These are phyloP conservation scores for Candida ovalis DNA, from an alignment of 805 yeast genomes.

Conservation along the genomic window DNA sequence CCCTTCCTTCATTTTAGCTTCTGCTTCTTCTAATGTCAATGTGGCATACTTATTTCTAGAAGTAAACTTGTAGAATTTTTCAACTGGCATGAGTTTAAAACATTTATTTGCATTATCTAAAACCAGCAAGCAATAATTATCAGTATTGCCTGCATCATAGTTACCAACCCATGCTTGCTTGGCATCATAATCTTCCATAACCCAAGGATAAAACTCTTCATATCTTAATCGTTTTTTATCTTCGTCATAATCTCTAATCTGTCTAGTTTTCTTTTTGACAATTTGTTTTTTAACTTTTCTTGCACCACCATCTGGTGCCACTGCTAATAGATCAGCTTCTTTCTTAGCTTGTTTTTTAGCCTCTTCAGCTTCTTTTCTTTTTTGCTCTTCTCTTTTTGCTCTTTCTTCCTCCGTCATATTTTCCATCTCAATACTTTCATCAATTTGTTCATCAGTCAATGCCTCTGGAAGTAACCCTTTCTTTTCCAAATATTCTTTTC, in stretches of 20 bases:
- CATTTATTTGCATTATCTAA: conserved; percentile 71
- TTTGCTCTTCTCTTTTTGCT: conserved; percentile 25
- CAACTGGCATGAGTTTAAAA: conserved; percentile 92
- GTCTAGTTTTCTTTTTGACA: conserved; percentile 78
- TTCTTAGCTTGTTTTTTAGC: conserved; percentile 34
- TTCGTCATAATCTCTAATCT: conserved; percentile 77
- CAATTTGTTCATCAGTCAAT: conserved; percentile 24
- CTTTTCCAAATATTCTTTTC: conserved; percentile 29
- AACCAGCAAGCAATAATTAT: conserved; percentile 79
- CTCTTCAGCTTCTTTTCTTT: conserved; percentile 23
- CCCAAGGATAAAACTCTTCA: conserved; percentile 98
- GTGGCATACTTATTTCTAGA: conserved; percentile 93
- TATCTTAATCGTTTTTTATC: conserved; percentile 79
- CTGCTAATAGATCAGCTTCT: conserved; percentile 54
- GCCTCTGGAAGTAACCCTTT: conserved; percentile 15
- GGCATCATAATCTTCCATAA: conserved; percentile 94
- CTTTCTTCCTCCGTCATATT: conserved; percentile 40
- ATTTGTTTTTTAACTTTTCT: conserved; percentile 55
- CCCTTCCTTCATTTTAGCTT: conserved; percentile 79
- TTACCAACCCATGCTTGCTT: conserved; percentile 92
- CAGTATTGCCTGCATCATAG: conserved; percentile 87
- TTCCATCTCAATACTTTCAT: conserved; percentile 28
- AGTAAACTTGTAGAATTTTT: conserved; percentile 88
- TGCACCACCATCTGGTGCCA: conserved; percentile 93
- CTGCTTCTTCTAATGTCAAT: conserved; percentile 93